phyloP scores from a whole-genome alignment of 805 yeast species.

The Candida andamanensis region DNA sequence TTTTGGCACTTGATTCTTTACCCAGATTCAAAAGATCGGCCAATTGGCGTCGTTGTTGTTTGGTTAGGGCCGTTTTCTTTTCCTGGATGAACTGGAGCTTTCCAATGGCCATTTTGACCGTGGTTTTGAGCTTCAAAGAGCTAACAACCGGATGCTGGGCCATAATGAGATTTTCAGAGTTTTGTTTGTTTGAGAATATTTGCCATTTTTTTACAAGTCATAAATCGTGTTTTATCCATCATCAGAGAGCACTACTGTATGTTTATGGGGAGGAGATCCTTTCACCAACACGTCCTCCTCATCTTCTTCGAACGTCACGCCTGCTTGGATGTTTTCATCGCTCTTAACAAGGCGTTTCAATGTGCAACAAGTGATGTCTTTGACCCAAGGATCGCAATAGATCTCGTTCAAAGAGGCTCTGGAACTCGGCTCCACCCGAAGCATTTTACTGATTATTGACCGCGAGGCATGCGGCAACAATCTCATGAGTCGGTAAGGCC shows the following conservation, averaged over 20 bases:
- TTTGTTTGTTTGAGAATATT: no score
- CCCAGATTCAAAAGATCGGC: constrained; percentile 68
- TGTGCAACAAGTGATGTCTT: constrained; percentile 59
- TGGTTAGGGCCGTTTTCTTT: constrained; percentile 68
- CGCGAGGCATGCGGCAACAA: constrained; percentile 78
- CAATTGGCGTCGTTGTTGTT: constrained; percentile 63
- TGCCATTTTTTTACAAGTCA: no score
- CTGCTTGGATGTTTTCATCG: constrained; percentile 16
- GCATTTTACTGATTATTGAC: constrained; percentile 65
- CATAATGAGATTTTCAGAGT: no score
- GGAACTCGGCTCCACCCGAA: constrained; percentile 52
- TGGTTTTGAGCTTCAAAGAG: constrained; percentile 33
- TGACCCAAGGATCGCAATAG: constrained; percentile 66
- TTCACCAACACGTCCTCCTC: constrained; percentile 30
- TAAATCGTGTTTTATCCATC: constrained; percentile 1
- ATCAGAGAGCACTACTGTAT: constrained; percentile 27
- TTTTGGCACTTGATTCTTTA: constrained; percentile 77
- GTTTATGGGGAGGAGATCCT: constrained; percentile 38
- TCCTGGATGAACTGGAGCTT: constrained; percentile 67
- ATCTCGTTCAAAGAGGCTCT: constrained; percentile 68
- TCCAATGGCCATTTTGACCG: constrained; percentile 64
- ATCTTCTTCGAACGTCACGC: constrained; percentile 28
- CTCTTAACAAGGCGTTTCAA: constrained; percentile 19
- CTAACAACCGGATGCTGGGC: constrained; percentile 22
- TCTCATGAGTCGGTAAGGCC: constrained; percentile 79